Conservation (phyloP, 192 early-diverging fungal genomes). For the Backusella westeae region DNA sequence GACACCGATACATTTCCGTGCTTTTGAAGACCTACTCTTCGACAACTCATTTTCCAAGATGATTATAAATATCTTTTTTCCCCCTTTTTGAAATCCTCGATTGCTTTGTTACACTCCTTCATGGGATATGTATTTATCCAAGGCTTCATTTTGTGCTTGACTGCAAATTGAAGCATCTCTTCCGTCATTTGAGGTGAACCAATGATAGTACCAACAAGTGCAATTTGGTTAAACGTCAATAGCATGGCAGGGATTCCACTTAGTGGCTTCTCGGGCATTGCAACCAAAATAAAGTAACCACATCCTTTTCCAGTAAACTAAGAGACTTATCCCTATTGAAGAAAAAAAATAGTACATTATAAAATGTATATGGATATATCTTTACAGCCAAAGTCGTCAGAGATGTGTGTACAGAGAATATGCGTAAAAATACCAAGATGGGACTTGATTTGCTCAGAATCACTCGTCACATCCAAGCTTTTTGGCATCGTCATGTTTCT, state of each 20-base stretch:
- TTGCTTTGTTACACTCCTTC: conserved; percentile 47
- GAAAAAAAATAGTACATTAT: too few relatives aligned
- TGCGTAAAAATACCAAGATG: conserved; percentile 25
- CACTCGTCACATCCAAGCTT: conserved; percentile 51
- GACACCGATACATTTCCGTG: too few relatives aligned
- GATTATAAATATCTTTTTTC: conserved; percentile 54
- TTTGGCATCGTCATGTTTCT: conserved; percentile 56
- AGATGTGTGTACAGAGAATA: conserved; percentile 21
- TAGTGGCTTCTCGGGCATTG: conserved; percentile 47
- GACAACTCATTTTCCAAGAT: conserved; percentile 52
- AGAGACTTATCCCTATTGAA: too few relatives aligned
- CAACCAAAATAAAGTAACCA: conserved; percentile 64
- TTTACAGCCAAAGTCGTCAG: conserved; percentile 20
- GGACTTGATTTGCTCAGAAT: conserved; percentile 5
- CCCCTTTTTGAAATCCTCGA: conserved; percentile 43
- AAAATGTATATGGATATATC: neutral
- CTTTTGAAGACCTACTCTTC: too few relatives aligned
- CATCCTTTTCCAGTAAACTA: too few relatives aligned
- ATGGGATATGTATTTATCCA: conserved; percentile 56
- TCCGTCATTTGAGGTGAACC: conserved; percentile 51
- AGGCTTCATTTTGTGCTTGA: conserved; percentile 57
- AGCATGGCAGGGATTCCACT: too few relatives aligned
- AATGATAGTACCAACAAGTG: conserved; percentile 57
- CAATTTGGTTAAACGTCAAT: conserved; percentile 33
- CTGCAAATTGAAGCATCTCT: conserved; percentile 63